A percentile compares a stretch with the other conserved stretches of the same genome.
Conservation (phyloP, 2,329 filamentous ascomycete genomes). For the Rachicladosporium sp. region DNA sequence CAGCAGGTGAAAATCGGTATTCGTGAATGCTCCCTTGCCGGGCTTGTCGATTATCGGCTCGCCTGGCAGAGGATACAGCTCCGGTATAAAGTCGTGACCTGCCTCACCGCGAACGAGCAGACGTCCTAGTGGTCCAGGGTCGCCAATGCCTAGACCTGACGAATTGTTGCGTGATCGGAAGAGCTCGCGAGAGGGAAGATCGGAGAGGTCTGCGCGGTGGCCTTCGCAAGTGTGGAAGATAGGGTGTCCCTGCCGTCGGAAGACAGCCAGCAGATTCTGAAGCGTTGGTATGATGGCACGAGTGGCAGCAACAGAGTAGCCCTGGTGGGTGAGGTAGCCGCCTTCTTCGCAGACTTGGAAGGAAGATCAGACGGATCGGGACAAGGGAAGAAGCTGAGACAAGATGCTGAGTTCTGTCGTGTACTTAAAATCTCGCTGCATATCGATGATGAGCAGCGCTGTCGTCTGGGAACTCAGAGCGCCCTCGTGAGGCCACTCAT, state of each 20-base stretch:
- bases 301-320: constrained; percentile 30
- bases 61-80: constrained; percentile 36
- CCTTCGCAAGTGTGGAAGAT: constrained; percentile 42
- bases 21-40: constrained; percentile 39
- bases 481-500: too few species aligned
- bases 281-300: constrained; percentile 34
- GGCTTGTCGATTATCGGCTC: constrained; percentile 45
- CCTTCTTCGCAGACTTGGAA: constrained; percentile 29
- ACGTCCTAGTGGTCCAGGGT: constrained; percentile 43
- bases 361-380: background rate
- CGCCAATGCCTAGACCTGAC: constrained; percentile 39
- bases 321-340: constrained; percentile 40
- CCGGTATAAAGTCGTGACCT: constrained; percentile 45
- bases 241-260: constrained; percentile 23
- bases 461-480: constrained; percentile 26
- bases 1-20: constrained; percentile 42
- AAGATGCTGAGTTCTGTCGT: background rate
- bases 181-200: constrained; percentile 42
- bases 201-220: constrained; percentile 44
- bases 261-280: constrained; percentile 28
- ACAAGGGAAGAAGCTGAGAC: background rate
- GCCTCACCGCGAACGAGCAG: constrained; percentile 45
- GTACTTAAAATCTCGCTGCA: constrained; percentile 38
- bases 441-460: constrained; percentile 43
- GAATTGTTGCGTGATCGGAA: constrained; percentile 42